phyloP scores from a whole-genome alignment of 257 asterid species.

The Thymus quinquecostatus region DNA sequence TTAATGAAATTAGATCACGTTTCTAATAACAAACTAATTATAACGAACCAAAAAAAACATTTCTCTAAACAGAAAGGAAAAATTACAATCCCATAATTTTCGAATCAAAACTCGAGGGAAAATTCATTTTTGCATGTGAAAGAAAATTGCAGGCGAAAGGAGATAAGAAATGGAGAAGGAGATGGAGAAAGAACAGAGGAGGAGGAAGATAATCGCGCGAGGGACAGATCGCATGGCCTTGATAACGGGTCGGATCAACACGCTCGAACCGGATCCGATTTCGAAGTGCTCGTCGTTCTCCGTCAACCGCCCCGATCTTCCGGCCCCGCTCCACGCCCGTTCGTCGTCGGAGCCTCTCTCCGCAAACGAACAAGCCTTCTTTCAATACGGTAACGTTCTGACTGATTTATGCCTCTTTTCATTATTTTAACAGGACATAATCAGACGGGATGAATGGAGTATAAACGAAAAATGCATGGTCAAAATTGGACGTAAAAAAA shows the following conservation, averaged over 20 bases:
- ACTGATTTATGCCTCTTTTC: too few species aligned
- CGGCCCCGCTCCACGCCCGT: constrained; percentile 35
- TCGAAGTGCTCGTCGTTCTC: constrained; percentile 42
- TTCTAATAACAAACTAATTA: neutral
- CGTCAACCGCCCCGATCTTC: constrained; percentile 28
- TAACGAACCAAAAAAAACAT: neutral
- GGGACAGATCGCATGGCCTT: constrained; percentile 59
- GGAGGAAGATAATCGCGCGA: constrained; percentile 55
- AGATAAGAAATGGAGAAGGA: constrained; percentile 12
- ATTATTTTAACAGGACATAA: too few species aligned
- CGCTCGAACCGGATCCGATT: constrained; percentile 42
- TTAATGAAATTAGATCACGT: too few species aligned
- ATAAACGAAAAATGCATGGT: too few species aligned
- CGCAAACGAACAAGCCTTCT: constrained; percentile 12
- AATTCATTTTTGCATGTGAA: constrained; percentile 17
- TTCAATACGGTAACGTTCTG: constrained; percentile 13
- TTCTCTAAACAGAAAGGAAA: neutral
- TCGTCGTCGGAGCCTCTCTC: constrained; percentile 42
- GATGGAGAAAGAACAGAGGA: constrained; percentile 62
- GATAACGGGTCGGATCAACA: constrained; percentile 52
- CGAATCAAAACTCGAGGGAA: neutral
- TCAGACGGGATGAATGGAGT: too few species aligned
- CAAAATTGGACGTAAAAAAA: too few species aligned
- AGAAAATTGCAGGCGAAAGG: constrained; percentile 4
- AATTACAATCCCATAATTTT: neutral